Evolutionary conservation across 805 yeast genomes (phyloP).

Genomic region (Kregervanrija delftensis): DNA sequence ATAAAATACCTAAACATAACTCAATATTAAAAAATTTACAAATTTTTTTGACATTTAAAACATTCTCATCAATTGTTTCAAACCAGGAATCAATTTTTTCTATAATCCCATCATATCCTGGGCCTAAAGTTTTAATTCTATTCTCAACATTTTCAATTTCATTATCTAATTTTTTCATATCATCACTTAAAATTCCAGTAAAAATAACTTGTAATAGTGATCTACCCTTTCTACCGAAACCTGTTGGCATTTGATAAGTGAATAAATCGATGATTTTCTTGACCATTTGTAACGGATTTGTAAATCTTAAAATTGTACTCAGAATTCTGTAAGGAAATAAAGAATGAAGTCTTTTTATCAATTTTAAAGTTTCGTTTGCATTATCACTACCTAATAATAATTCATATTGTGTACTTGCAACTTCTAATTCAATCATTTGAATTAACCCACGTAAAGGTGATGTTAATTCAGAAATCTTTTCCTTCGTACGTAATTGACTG

Average conservation of each 20-base stretch:
- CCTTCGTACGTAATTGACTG: slow-evolving; percentile 47
- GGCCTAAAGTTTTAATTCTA: slow-evolving; percentile 22
- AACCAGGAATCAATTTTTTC: slow-evolving; percentile 26
- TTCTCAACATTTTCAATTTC: slow-evolving; percentile 40
- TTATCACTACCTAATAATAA: slow-evolving; percentile 74
- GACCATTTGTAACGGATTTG: slow-evolving; percentile 83
- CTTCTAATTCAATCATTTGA: slow-evolving; percentile 76
- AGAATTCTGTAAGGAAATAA: slow-evolving; percentile 76
- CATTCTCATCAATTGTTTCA: slow-evolving; percentile 17
- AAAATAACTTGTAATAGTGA: slow-evolving; percentile 72
- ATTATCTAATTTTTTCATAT: slow-evolving; percentile 54
- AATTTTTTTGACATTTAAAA: slow-evolving; percentile 25
- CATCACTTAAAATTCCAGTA: slow-evolving; percentile 68
- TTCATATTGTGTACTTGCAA: slow-evolving; percentile 80
- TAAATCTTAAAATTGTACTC: slow-evolving; percentile 67
- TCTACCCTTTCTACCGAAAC: slow-evolving; percentile 31
- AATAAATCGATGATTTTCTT: slow-evolving; percentile 75
- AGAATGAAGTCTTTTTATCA: slow-evolving; percentile 63
- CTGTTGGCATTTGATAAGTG: slow-evolving; percentile 67
- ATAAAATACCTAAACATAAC: slow-evolving; percentile 18
- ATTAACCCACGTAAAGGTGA: slow-evolving; percentile 63
- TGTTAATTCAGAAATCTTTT: slow-evolving; percentile 49
- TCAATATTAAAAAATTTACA: slow-evolving; percentile 21
- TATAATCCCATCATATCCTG: slow-evolving; percentile 6
- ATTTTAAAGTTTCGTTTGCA: slow-evolving; percentile 67